phyloP scores from a whole-genome alignment of 164 flowering plant genomes.

The Cinnamomum micranthum region DNA sequence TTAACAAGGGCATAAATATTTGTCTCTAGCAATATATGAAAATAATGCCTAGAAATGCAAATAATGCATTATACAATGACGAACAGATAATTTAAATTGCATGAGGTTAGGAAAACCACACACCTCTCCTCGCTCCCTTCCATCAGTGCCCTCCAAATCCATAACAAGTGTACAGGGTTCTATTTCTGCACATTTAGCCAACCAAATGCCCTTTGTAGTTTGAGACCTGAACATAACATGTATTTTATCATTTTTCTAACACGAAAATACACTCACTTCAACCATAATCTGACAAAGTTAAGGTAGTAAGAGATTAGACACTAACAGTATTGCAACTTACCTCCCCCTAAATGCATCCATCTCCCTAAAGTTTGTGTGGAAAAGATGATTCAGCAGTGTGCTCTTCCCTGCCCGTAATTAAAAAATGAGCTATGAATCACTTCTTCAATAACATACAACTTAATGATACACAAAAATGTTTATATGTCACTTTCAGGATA shows the following conservation, averaged over 20 bases:
- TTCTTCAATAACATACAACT: neutral
- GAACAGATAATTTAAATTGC: neutral
- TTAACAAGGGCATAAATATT: neutral
- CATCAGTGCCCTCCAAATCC: constrained; percentile 99
- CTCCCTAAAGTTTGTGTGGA: constrained; percentile 83
- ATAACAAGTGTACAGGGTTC: constrained; percentile 92
- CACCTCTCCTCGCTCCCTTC: constrained; percentile 99
- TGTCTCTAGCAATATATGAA: neutral
- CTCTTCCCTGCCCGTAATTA: constrained; percentile 66
- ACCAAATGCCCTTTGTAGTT: constrained; percentile 96
- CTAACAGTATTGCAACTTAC: constrained; percentile 25
- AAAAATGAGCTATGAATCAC: neutral
- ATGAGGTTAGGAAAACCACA: neutral
- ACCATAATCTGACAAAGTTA: neutral
- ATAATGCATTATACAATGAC: neutral
- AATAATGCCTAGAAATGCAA: neutral
- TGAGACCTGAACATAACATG: constrained; percentile 56
- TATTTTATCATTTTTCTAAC: neutral
- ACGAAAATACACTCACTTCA: neutral
- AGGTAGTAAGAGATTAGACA: neutral
- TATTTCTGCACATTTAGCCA: constrained; percentile 78
- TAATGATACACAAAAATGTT: neutral
- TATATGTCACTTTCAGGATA: neutral
- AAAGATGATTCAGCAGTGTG: constrained; percentile 80
- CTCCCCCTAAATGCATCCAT: constrained; percentile 97